Conservation (phyloP, 2,329 filamentous ascomycete species). For the Colletotrichum tropicicola region DNA sequence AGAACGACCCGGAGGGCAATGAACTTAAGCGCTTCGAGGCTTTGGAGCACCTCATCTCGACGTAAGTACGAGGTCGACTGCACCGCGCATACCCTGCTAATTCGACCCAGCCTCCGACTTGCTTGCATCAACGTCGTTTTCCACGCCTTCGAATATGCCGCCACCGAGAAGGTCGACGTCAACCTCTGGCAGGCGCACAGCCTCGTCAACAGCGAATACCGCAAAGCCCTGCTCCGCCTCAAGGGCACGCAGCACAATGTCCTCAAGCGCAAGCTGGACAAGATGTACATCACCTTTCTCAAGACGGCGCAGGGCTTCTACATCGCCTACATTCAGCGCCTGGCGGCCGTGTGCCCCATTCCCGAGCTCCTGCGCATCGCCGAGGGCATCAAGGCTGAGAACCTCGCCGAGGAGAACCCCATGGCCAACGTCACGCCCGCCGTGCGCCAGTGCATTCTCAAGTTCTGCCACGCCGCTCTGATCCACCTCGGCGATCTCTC, state of each 20-base stretch:
- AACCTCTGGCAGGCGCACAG: constrained; percentile 83
- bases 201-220: constrained; percentile 81
- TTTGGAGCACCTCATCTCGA: constrained; percentile 52
- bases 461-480: constrained; percentile 83
- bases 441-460: constrained; percentile 68
- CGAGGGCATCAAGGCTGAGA: constrained; percentile 51
- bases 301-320: constrained; percentile 92
- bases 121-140: constrained; percentile 79
- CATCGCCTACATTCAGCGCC: constrained; percentile 81
- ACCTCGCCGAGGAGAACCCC: constrained; percentile 52
- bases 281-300: constrained; percentile 84
- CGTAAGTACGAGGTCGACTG: constrained; percentile 41
- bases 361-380: constrained; percentile 57
- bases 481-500: constrained; percentile 91
- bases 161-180: constrained; percentile 70
- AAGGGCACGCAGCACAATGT: constrained; percentile 62
- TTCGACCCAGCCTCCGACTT: constrained; percentile 68
- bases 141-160: constrained; percentile 74
- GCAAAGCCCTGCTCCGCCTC: constrained; percentile 70
- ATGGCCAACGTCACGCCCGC: constrained; percentile 55
- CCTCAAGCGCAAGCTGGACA: constrained; percentile 80
- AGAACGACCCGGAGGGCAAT: constrained; percentile 44
- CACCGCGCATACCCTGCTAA: constrained; percentile 20
- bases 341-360: constrained; percentile 70
- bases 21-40: constrained; percentile 54